Base-by-base conservation (phyloP, 331 rosid genomes). In the Spiraea crenata region DNA sequence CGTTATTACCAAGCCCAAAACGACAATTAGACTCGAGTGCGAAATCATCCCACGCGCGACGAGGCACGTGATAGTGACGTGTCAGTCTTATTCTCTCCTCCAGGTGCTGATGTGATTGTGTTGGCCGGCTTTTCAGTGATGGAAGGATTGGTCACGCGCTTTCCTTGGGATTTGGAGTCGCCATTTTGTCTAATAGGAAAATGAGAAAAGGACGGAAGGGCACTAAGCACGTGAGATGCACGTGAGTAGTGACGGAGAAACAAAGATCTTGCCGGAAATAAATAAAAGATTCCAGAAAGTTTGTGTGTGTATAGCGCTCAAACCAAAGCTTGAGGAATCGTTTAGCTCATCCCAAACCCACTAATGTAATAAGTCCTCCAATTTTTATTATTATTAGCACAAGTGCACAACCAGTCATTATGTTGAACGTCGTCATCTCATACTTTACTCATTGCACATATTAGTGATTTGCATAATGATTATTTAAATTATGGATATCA, bases 151-250 rank as follows among this genome's bases (percentile, higher is more conserved):
- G 1, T 2, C 73, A 46, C 48, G 74, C 77, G 74, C 76, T 48
- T 7, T 44, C 1, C 5, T 2, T 20, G 5, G 65, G 2, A 7
- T 7, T 16, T 52, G 58, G 52, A n/a, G 49, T 59, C 20, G 34
- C 16, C 40, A 16, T 17, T 57, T 1, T 17, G 46, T 7, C 46
- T 25, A 42, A 42, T 15, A 34, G 40, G 35, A 3, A 0, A 48
- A 63, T 16, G 11, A 40, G n/a, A 9, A 31, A 8, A 45, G 2
- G 3, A 7, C 9, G 70, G 15, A 40, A 38, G 69, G 31, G 0
- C 0, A 5, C 4, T 4, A 13, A 45, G 12, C 88, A 74, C 81
- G 81, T 75, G 77, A 51, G 50, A 39, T 15, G 44, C 85, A 71
- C 76, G 69, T 77, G 80, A 57, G 19, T 39, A 46, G 65, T 34